Percentiles rank a stretch among this genome's conserved stretches.
phyloP scores from a whole-genome alignment of 2,329 filamentous ascomycete species.

The Aureobasidium melanogenum region DNA sequence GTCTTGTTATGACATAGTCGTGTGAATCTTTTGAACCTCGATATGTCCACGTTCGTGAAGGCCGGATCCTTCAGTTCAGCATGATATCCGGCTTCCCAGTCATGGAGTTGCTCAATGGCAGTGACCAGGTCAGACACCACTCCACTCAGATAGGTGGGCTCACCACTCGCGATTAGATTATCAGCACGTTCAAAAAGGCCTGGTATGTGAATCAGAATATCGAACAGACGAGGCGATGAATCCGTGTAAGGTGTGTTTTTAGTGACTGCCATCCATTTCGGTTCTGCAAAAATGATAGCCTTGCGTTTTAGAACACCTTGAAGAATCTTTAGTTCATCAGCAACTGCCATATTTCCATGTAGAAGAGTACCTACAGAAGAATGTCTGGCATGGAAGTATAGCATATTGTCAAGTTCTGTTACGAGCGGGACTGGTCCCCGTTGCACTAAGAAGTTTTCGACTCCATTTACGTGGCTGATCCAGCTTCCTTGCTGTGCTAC shows the following conservation, averaged over 20 bases:
- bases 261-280: constrained; percentile 23
- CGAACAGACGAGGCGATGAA: constrained; percentile 21
- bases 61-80: background rate
- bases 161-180: background rate
- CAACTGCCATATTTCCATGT: background rate
- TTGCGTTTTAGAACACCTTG: constrained; percentile 21
- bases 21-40: background rate
- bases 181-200: constrained; percentile 7
- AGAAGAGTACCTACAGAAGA: constrained; percentile 13
- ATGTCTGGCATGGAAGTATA: constrained; percentile 22
- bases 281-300: constrained; percentile 20
- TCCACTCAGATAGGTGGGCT: background rate
- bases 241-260: constrained; percentile 18
- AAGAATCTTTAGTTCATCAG: constrained; percentile 11
- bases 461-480: constrained; percentile 22
- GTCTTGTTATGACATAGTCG: constrained; percentile 19
- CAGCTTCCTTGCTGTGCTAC: constrained; percentile 22
- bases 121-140: background rate
- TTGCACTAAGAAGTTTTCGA: constrained; percentile 21
- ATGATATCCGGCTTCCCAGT: background rate
- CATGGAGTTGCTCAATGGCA: background rate
- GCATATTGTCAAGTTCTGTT: constrained; percentile 19
- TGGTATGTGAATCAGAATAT: constrained; percentile 18
- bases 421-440: constrained; percentile 20
- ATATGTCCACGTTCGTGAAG: background rate